Conservation (phyloP, 1,284 basidiomycete species). For the Quambalaria eucalypti region DNA sequence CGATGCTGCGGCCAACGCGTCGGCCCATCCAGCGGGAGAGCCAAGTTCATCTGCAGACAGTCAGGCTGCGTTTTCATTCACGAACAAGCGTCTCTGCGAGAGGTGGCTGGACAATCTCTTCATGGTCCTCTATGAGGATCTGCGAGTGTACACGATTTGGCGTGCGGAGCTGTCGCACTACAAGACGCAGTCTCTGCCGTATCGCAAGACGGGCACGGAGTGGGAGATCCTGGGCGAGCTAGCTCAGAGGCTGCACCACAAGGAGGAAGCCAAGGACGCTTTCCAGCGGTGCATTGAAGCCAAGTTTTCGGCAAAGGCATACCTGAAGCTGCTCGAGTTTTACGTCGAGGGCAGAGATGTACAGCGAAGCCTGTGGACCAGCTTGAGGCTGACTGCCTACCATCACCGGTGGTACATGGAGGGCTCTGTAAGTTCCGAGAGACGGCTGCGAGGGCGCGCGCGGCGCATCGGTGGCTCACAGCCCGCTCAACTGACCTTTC, state of each 20-base stretch:
- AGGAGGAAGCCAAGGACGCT: slow-evolving; percentile 94
- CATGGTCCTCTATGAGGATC: slow-evolving; percentile 96
- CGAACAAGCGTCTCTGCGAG: slow-evolving; percentile 91
- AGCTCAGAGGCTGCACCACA: slow-evolving; percentile 81
- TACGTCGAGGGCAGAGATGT: slow-evolving; percentile 91
- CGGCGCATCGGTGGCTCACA: too few species aligned
- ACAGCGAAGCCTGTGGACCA: slow-evolving; percentile 77
- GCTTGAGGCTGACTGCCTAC: slow-evolving; percentile 84
- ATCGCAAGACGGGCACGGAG: slow-evolving; percentile 88
- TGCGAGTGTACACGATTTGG: slow-evolving; percentile 99
- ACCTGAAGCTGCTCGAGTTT: slow-evolving; percentile 82
- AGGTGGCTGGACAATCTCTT: slow-evolving; percentile 97
- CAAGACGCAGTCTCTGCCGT: slow-evolving; percentile 92
- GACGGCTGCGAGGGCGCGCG: slow-evolving; percentile 12
- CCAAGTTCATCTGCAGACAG: slow-evolving; percentile 13
- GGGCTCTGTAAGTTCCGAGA: too few species aligned
- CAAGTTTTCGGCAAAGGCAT: slow-evolving; percentile 82
- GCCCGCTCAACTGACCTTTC: not conserved
- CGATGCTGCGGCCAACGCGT: not conserved
- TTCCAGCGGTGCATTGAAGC: slow-evolving; percentile 86
- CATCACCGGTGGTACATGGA: slow-evolving; percentile 57
- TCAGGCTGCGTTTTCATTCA: slow-evolving; percentile 70
- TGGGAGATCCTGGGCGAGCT: slow-evolving; percentile 98
- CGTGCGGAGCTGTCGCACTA: slow-evolving; percentile 97
- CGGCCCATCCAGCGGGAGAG: slow-evolving; percentile 5